Conservation (phyloP, 306 rosid species). For the Castanea mollissima region DNA sequence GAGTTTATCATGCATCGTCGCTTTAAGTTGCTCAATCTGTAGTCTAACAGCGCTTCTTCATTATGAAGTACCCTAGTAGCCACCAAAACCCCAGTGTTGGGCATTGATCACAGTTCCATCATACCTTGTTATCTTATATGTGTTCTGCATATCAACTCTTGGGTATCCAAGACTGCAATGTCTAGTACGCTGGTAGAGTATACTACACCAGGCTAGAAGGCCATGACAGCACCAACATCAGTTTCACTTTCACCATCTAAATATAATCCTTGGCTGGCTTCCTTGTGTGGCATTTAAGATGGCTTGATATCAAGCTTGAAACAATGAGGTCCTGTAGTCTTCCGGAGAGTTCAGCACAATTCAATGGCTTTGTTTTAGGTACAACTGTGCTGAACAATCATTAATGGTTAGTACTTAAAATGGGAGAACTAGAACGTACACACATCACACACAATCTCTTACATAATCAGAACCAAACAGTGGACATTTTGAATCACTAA, state of each 20-base stretch:
- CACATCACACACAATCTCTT: background rate
- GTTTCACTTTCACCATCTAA: conserved; percentile 51
- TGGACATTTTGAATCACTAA: background rate
- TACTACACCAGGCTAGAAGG: conserved; percentile 75
- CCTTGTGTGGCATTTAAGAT: conserved; percentile 69
- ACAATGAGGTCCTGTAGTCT: conserved; percentile 57
- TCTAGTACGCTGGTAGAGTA: conserved; percentile 72
- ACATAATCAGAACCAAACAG: background rate
- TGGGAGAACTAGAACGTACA: conserved; percentile 8
- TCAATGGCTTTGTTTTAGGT: conserved; percentile 56
- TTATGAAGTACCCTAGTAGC: conserved; percentile 68
- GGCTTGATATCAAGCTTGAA: conserved; percentile 64
- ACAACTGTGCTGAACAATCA: conserved; percentile 61
- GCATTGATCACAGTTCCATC: conserved; percentile 78
- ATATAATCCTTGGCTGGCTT: conserved; percentile 75
- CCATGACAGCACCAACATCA: conserved; percentile 65
- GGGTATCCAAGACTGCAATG: conserved; percentile 86
- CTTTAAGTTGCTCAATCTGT: conserved; percentile 79
- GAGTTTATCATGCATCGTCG: conserved; percentile 68
- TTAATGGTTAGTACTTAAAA: conserved; percentile 35
- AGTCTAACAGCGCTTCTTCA: conserved; percentile 77
- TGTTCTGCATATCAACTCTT: conserved; percentile 61
- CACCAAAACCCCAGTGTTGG: conserved; percentile 81
- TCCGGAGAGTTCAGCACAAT: conserved; percentile 52
- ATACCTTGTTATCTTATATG: conserved; percentile 81